Percentiles rank a stretch among this genome's conserved stretches.
These are phyloP conservation scores for Metarhizium rileyi DNA, from an alignment of 2,329 filamentous ascomycete genomes.

Conservation along the genomic window DNA sequence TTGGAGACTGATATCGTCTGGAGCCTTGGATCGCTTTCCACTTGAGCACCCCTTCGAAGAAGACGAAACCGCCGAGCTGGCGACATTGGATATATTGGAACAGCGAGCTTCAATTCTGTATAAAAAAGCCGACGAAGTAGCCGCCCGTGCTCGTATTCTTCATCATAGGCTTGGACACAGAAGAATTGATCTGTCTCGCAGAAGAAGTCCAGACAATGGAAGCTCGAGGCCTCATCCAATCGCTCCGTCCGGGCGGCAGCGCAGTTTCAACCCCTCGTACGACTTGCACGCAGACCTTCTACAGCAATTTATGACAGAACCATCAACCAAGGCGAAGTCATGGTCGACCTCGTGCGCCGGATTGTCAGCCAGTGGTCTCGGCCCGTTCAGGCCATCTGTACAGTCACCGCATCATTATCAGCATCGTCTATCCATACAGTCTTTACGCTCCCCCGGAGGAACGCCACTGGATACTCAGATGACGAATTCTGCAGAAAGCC, in stretches of 20 bases:
- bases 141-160: constrained; percentile 56
- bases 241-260: constrained; percentile 18
- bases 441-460: constrained; percentile 9
- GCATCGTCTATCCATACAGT: constrained; percentile 4
- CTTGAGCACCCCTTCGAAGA: constrained; percentile 73
- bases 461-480: constrained; percentile 17
- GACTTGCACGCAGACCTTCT: constrained; percentile 46
- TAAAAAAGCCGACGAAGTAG: constrained; percentile 68
- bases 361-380: constrained; percentile 13
- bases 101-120: constrained; percentile 67
- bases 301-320: constrained; percentile 36
- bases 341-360: constrained; percentile 19
- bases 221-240: constrained; percentile 26
- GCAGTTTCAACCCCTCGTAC: constrained; percentile 25
- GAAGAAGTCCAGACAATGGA: constrained; percentile 22
- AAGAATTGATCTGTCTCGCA: constrained; percentile 20
- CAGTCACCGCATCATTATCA: constrained; percentile 13
- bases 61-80: constrained; percentile 77
- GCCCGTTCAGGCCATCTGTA: constrained; percentile 18
- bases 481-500: constrained; percentile 15
- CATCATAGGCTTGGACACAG: constrained; percentile 57
- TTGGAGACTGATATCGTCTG: constrained; percentile 73
- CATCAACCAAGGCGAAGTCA: constrained; percentile 14
- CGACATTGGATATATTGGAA: constrained; percentile 75
- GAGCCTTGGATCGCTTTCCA: constrained; percentile 69